phyloP scores from a whole-genome alignment of 176 grass and related monocot species.

The Carex kokanica region DNA sequence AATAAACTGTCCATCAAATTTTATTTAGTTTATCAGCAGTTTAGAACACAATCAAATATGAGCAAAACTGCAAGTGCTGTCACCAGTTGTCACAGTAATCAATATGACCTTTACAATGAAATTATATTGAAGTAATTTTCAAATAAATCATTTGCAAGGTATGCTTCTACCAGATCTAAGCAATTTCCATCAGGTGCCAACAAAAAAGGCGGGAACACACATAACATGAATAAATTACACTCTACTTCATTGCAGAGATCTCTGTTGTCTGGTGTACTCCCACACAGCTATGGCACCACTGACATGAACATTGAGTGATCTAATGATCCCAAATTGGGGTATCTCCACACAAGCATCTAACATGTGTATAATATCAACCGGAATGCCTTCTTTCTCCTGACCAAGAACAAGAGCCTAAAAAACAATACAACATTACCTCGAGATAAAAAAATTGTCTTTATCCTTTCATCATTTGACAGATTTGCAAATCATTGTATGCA shows the following conservation, averaged over 20 bases:
- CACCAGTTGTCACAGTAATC: background rate
- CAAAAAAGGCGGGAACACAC: background rate
- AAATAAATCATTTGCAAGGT: background rate
- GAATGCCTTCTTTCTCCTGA: constrained; percentile 85
- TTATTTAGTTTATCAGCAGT: background rate
- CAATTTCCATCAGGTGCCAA: background rate
- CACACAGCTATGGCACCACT: constrained; percentile 86
- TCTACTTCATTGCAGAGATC: background rate
- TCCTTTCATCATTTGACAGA: background rate
- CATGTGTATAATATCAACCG: constrained; percentile 74
- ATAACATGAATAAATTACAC: background rate
- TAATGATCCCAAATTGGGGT: constrained; percentile 76
- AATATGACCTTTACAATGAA: background rate
- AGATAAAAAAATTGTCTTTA: background rate
- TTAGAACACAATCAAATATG: background rate
- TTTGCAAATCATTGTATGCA: background rate
- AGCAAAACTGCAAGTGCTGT: background rate
- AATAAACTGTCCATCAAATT: background rate
- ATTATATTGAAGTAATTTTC: background rate
- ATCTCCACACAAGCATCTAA: constrained; percentile 89
- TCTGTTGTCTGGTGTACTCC: constrained; percentile 83
- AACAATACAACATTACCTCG: background rate
- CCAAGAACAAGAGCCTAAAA: constrained; percentile 66
- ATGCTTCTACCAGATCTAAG: background rate
- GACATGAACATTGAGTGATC: constrained; percentile 93